phyloP scores from a whole-genome alignment of 2,329 filamentous ascomycete species.

The Tolypocladium tundrense region DNA sequence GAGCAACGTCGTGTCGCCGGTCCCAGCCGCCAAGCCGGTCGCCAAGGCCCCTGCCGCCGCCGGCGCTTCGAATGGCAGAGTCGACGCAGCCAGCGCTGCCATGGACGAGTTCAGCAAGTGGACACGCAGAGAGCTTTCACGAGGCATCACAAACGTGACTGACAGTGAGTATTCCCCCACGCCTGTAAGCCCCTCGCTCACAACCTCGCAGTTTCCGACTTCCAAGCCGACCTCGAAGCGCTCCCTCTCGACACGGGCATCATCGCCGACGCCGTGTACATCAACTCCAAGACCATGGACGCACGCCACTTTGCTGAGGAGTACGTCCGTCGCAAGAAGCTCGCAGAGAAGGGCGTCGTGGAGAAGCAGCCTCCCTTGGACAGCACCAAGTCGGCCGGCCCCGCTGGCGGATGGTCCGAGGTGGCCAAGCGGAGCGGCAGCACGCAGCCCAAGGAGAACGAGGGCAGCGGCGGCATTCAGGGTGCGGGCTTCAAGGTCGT shows the following conservation, averaged over 20 bases:
- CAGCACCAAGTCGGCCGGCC: constrained; percentile 28
- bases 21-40: constrained; percentile 41
- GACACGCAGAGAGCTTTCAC: constrained; percentile 68
- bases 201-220: constrained; percentile 55
- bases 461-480: constrained; percentile 27
- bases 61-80: constrained; percentile 27
- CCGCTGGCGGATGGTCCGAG: constrained; percentile 78
- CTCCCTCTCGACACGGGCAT: constrained; percentile 70
- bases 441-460: constrained; percentile 28
- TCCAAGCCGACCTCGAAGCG: constrained; percentile 64
- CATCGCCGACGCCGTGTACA: constrained; percentile 85
- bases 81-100: constrained; percentile 37
- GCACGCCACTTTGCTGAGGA: constrained; percentile 89
- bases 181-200: constrained; percentile 17
- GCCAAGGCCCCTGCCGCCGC: constrained; percentile 34
- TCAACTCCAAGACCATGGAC: constrained; percentile 79
- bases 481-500: constrained; percentile 78
- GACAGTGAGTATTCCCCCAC: constrained; percentile 36
- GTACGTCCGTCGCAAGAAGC: constrained; percentile 84
- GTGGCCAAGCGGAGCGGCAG: constrained; percentile 83
- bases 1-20: constrained; percentile 27
- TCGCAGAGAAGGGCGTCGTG: constrained; percentile 84
- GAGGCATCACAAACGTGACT: constrained; percentile 50
- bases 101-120: constrained; percentile 93
- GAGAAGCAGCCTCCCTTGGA: constrained; percentile 58